These are phyloP conservation scores for Fomitopsis serialis DNA, from an alignment of 768 basidiomycete genomes.

Conservation along the genomic window DNA sequence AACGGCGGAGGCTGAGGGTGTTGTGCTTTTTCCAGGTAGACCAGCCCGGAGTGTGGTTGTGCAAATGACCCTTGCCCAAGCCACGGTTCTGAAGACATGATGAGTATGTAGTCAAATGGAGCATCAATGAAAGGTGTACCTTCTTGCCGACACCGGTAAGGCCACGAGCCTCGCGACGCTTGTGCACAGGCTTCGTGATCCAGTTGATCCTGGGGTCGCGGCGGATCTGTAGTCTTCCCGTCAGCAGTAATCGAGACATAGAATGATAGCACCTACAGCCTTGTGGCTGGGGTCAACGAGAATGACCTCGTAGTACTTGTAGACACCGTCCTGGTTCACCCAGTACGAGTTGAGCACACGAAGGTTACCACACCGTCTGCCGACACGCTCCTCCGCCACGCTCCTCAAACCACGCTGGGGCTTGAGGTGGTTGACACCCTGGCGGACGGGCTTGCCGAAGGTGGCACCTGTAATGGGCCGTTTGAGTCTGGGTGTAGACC, in stretches of 20 bases:
- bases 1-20: conserved; percentile 87
- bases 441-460: conserved; percentile 97
- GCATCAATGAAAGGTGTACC: conserved; percentile 36
- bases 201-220: conserved; percentile 98
- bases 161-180: conserved; percentile 95
- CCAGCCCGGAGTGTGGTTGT: conserved; percentile 89
- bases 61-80: conserved; percentile 88
- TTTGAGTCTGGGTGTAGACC: not conserved
- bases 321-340: conserved; percentile 98
- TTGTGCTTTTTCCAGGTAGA: conserved; percentile 99
- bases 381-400: conserved; percentile 97
- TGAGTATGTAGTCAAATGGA: conserved; percentile 4
- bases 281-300: conserved; percentile 95
- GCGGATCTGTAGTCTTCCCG: conserved; percentile 58
- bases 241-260: not conserved
- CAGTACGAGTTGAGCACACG: conserved; percentile 98
- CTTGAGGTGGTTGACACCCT: conserved; percentile 99
- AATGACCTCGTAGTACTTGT: conserved; percentile 99
- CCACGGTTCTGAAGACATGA: conserved; percentile 76
- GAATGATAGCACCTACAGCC: conserved; percentile 50
- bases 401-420: conserved; percentile 90
- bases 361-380: conserved; percentile 91
- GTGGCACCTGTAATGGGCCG: conserved; percentile 66
- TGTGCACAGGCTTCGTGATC: conserved; percentile 98
- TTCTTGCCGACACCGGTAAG: conserved; percentile 96